Evolutionary conservation across 2,329 filamentous ascomycete genomes (phyloP), one percentile per base, ranked within the genome.

Genomic region (Claviceps pusilla): DNA sequence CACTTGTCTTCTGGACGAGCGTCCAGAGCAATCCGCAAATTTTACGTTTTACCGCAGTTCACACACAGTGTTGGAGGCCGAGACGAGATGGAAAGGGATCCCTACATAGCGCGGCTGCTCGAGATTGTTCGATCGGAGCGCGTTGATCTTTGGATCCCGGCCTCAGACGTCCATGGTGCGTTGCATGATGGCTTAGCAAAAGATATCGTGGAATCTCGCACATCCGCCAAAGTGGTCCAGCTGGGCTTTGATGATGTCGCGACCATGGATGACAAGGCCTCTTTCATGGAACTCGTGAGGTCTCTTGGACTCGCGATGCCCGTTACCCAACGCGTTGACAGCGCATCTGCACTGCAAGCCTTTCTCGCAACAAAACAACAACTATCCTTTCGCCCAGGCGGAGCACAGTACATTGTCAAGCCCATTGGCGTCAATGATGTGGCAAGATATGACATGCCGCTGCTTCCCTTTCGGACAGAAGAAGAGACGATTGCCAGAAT

Each of bases 61-160:
- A 57, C 62, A 19, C 12, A 48, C 54, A 16, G 51, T 53, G 0
- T 51, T 54, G 11, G 54, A 7, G 11, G 54, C 9, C 35, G 29
- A 1, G 42, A 16, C n/a, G 50, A 47, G 29, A 37, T 46, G 31
- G 29, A 37, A 31, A 56, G 70, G 5, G 69, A 73, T 19, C 66
- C 67, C 1, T 88, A 89, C 60, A 72, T 78, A 14, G 67, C 73
- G 14, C 69, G 71, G 0, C 65, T 89, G 3, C 64, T 86, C 1
- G 67, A 78, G 9, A 74, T 89, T 31, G 73, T 88, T 45, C 63
- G 72, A 6, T 64, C 68, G 0, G 83, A 89, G 58, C 71, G 74
- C 0, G 75, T 87, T 4, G 78, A 87, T 54, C 67, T 89, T 3
- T 90, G 86, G 85, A 78, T 89, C 3, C 82, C 80, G 24, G 87